A percentile compares a stretch with the other conserved stretches of the same genome.
Evolutionary conservation across 2,329 filamentous ascomycete species (phyloP).

Genomic region (Gaeumannomyces sp.): DNA sequence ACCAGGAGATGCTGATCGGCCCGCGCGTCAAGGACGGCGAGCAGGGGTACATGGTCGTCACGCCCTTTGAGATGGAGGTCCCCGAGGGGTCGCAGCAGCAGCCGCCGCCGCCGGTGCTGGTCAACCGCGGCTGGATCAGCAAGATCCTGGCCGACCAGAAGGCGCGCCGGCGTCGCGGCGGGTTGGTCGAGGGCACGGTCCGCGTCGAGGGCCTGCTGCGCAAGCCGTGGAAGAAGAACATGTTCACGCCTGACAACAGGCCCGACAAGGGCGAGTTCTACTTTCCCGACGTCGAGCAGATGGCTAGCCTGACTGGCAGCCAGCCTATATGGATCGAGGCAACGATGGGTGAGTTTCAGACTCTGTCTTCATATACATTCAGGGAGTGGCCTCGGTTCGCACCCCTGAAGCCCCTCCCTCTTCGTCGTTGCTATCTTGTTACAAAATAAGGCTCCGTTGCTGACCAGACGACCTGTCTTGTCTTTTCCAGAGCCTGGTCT

Average conservation of each 20-base stretch:
- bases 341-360: slow-evolving; percentile 66
- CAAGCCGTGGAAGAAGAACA: slow-evolving; percentile 93
- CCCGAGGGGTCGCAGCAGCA: slow-evolving; percentile 28
- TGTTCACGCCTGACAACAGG: slow-evolving; percentile 88
- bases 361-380: not conserved
- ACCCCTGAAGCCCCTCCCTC: slow-evolving; percentile 14
- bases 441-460: not conserved
- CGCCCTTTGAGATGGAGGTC: slow-evolving; percentile 63
- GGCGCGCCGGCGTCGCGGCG: slow-evolving; percentile 50
- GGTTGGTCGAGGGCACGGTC: slow-evolving; percentile 64
- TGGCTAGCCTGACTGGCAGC: slow-evolving; percentile 76
- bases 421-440: slow-evolving; percentile 11
- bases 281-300: slow-evolving; percentile 88
- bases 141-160: slow-evolving; percentile 65
- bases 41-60: slow-evolving; percentile 87
- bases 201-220: slow-evolving; percentile 77
- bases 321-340: slow-evolving; percentile 93
- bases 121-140: slow-evolving; percentile 88
- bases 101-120: slow-evolving; percentile 61
- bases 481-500: slow-evolving; percentile 64
- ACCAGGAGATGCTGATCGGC: slow-evolving; percentile 93
- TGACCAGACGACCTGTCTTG: not conserved
- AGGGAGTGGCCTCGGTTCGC: not conserved
- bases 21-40: slow-evolving; percentile 84
- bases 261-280: slow-evolving; percentile 84